These are phyloP conservation scores for Aspergillus campestris DNA, from an alignment of 495 filamentous ascomycete species.

Conservation along the genomic window DNA sequence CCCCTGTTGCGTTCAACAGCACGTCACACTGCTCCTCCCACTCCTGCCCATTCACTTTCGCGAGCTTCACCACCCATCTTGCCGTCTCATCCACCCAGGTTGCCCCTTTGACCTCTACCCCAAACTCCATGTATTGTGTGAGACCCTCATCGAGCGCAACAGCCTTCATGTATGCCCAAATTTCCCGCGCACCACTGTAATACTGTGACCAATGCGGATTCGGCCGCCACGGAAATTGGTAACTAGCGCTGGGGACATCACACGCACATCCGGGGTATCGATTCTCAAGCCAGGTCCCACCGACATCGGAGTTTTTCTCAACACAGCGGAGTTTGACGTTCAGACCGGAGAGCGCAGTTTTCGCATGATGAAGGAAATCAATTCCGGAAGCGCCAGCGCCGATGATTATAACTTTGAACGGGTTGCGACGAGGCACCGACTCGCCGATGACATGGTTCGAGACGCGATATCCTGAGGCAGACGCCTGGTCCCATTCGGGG, in stretches of 20 bases:
- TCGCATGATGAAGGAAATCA: slow-evolving; percentile 7
- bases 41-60: slow-evolving; percentile 26
- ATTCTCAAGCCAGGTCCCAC: slow-evolving; percentile 46
- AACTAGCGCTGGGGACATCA: slow-evolving; percentile 20
- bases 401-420: slow-evolving; percentile 7
- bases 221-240: slow-evolving; percentile 28
- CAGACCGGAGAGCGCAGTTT: not conserved
- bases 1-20: slow-evolving; percentile 37
- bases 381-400: slow-evolving; percentile 8
- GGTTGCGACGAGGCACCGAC: not conserved
- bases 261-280: slow-evolving; percentile 50
- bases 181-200: slow-evolving; percentile 41
- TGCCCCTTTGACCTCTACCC: slow-evolving; percentile 12
- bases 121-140: slow-evolving; percentile 13
- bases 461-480: not conserved
- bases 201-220: slow-evolving; percentile 42
- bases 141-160: slow-evolving; percentile 20
- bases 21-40: slow-evolving; percentile 35
- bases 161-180: slow-evolving; percentile 37
- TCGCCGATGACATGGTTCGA: slow-evolving; percentile 5
- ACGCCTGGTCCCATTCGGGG: not conserved
- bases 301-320: slow-evolving; percentile 11
- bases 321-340: not conserved
- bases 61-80: slow-evolving; percentile 29
- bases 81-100: slow-evolving; percentile 20